These are phyloP conservation scores for Oryza nivara DNA, from an alignment of 176 grass and related monocot genomes.

Conservation along the genomic window DNA sequence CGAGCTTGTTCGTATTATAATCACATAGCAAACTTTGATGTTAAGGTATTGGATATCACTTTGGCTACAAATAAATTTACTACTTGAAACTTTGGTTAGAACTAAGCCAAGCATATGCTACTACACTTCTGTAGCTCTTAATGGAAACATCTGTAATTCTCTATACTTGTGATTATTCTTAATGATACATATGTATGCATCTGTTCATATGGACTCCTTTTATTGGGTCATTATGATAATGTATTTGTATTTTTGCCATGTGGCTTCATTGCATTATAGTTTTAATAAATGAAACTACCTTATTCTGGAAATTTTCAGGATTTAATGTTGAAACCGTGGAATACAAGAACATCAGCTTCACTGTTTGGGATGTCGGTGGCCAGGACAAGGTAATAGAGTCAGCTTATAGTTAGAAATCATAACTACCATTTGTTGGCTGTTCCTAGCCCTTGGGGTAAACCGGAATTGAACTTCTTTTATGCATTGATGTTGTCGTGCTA, in stretches of 20 bases:
- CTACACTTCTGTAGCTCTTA: not conserved
- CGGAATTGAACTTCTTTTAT: not conserved
- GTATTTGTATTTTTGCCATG: not conserved
- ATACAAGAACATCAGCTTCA: conserved; percentile 96
- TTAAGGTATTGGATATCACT: conserved; percentile 3
- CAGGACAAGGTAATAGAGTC: conserved; percentile 72
- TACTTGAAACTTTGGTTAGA: not conserved
- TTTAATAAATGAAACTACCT: not conserved
- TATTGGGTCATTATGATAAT: not conserved
- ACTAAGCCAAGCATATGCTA: not conserved
- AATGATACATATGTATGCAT: not conserved
- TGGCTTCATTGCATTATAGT: not conserved
- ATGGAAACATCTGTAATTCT: not conserved
- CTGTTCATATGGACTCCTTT: not conserved
- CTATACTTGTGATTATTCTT: not conserved
- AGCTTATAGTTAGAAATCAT: conserved; percentile 5
- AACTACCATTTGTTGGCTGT: not conserved
- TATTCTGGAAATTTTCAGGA: conserved; percentile 43
- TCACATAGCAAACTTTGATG: not conserved
- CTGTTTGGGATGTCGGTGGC: conserved; percentile 88
- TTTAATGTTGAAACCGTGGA: conserved; percentile 90
- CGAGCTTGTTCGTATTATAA: not conserved
- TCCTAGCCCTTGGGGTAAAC: not conserved
- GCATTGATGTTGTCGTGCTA: conserved; percentile 2
- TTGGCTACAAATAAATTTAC: not conserved